Evolutionary conservation across 2,329 filamentous ascomycete genomes (phyloP), one percentile per base, ranked within the genome.

Genomic region (Cercospora sp.): DNA sequence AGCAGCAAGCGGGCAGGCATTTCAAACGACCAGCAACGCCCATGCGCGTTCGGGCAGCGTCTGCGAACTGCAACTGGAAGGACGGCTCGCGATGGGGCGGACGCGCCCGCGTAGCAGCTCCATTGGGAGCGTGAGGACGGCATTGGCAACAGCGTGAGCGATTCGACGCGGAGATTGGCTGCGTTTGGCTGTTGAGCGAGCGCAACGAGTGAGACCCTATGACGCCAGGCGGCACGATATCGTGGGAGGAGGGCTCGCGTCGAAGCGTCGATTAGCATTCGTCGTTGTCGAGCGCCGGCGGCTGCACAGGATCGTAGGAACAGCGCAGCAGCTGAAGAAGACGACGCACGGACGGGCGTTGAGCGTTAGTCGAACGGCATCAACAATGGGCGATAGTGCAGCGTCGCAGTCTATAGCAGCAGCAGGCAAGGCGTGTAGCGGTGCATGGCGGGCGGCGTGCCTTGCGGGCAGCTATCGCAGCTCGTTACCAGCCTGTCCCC

Each of bases 1-100:
- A 51, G 51, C 28, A 32, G 51, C 28, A 32, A 63, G 62, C 49
- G 45, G 26, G 26, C 53, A 58, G 53, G 53, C 53, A 58, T 28
- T 18, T 28, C 24, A 28, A 53, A 16, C 49, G 37, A 57, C 13
- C 53, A 58, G 53, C 26, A 34, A 58, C 45, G 53, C 24, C 53
- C 26, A 30, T 58, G 53, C 26, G 16, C 53, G 26, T 28, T 32
- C 53, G 53, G 53, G 13, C 13, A 30, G 53, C 53, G 53, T 32
- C 53, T 58, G 53, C 53, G 53, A 58, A 58, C 26, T 58, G 53
- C 53, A 30, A 34, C 26, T 32, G 53, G 24, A 55, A 30, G 51
- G 24, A n/a, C 51, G 21, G 51, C 21, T 28, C 5, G 51, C 21
- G 21, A 28, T 13, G 10, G 18, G 21, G 21, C 21, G 49, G 21